Evolutionary conservation across 2,329 filamentous ascomycete species (phyloP), one percentile per base, ranked within the genome.

Genomic region (Colletotrichum spaethianum): DNA sequence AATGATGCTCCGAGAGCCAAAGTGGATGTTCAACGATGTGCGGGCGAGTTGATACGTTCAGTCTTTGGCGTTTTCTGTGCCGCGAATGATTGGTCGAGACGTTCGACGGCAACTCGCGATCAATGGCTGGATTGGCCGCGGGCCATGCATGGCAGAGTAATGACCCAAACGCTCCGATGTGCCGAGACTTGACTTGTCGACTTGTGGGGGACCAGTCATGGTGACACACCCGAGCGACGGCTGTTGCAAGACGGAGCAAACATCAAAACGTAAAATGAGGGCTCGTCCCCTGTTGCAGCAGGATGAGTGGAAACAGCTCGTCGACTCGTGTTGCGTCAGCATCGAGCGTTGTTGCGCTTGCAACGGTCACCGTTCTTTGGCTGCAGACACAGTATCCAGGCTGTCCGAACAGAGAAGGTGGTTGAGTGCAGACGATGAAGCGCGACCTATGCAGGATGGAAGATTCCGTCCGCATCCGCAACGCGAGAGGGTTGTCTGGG

Each of bases 211-310:
- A 28, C n/a, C 38, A 50, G 59, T 38, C 42, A 68, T 72, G 42
- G 64, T 63, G 59, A 69, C 57, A 72, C 57, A 40, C 26, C 33
- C 26, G 56, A 71, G 40, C 28, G 50, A 63, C 46, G 52, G 55
- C 56, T 57, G 63, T 63, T 62, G 40, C 48, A 68, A 62, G 64
- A 55, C 38, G 46, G 20, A 42, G 42, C 63, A 62, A 50, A 61
- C 26, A 57, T 63, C 63, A 68, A 56, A 71, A 63, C 63, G 64
- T 50, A 63, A 16, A 52, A 26, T 4, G n/a, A 26, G 12, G 46
- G 2, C 46, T 1, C 46, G 46, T 26, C 46, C 26, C 23, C 23
- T 3, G 23, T 14, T 11, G 18, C 33, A n/a, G 52, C 40, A 62
- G 16, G 38, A 46, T 33, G 57, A 55, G 40, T 38, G 42, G 18